A percentile compares a stretch with the other conserved stretches of the same genome.
These are phyloP conservation scores for Rhodotorula sp. DNA, from an alignment of 1,284 basidiomycete genomes.

Conservation along the genomic window DNA sequence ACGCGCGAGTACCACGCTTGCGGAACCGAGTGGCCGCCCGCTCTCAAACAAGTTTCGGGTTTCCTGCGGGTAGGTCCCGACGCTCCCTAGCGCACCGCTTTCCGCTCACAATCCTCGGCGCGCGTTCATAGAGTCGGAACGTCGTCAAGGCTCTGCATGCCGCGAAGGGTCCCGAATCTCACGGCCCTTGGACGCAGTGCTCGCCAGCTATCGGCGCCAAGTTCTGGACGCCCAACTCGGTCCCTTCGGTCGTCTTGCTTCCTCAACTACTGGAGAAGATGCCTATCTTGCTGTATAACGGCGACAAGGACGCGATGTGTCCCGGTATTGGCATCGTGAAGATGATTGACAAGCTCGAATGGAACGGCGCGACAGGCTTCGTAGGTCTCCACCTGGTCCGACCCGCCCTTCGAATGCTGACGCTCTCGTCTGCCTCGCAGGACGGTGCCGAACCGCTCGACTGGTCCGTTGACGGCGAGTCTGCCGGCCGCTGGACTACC, in stretches of 20 bases:
- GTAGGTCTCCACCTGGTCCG: too few species aligned
- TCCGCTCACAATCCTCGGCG: too few species aligned
- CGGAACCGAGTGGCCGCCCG: slow-evolving; percentile 96
- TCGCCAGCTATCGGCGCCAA: slow-evolving; percentile 65
- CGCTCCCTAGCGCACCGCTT: slow-evolving; percentile 13
- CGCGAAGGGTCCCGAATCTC: slow-evolving; percentile 45
- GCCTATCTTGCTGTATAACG: slow-evolving; percentile 46
- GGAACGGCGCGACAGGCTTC: slow-evolving; percentile 79
- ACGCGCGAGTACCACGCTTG: slow-evolving; percentile 79
- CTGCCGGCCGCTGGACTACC: slow-evolving; percentile 85
- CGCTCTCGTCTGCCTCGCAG: not conserved
- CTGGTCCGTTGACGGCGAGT: slow-evolving; percentile 75
- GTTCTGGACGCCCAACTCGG: slow-evolving; percentile 62
- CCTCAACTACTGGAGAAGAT: slow-evolving; percentile 76
- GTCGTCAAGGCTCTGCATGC: slow-evolving; percentile 87
- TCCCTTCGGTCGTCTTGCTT: slow-evolving; percentile 73
- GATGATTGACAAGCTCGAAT: slow-evolving; percentile 76
- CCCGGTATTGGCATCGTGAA: slow-evolving; percentile 87
- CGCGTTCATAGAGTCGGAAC: slow-evolving; percentile 62
- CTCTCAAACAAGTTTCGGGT: slow-evolving; percentile 69
- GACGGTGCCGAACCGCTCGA: slow-evolving; percentile 64
- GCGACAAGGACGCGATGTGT: slow-evolving; percentile 56
- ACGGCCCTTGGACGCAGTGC: slow-evolving; percentile 87
- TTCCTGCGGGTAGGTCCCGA: slow-evolving; percentile 70
- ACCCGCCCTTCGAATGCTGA: not conserved